Base-by-base conservation (phyloP, 2,329 filamentous ascomycete species). In the Ceratocystis variospora region DNA sequence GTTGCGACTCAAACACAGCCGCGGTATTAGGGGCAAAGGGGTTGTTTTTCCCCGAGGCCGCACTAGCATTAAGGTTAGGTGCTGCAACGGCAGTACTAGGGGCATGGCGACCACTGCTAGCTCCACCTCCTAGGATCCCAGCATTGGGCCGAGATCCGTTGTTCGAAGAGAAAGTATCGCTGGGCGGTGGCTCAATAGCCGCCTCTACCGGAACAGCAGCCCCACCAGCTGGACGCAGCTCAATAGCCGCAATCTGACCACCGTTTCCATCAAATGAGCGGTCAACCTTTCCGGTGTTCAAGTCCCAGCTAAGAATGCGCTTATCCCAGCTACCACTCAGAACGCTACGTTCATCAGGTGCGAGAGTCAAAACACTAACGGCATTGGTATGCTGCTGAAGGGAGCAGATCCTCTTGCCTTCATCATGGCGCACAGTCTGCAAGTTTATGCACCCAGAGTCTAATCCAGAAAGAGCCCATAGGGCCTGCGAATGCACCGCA, bases 261-360 rank as follows among this genome's bases (percentile, higher is more conserved):
- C 87, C 89, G 64, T 82, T 89, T 1, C 88, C 87, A 61, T 87
- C 85, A 72, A 94, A 99, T 3, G 82, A 81, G 10, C 92, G 83
- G 70, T 85, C 86, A 5, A 88, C 80, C 71, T 88, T 81, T 0
- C 94, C 94, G 0, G 85, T 94, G 72, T 97, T 90, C 31, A 99
- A 76, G 74, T 97, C 94, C 94, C 94, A 99, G 73, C 97, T 92
- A 64, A 91, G 83, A 0, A 97, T 87, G 19, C 84, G 88, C 77
- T 96, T 97, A 75, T 99, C 94, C 94, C 94, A 99, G 73, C 91
- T 93, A 2, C 94, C 94, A 44, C 91, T 96, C 7, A 99, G 76
- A 3, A 97, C 83, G 48, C 87, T 92, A 72, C 82, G 87, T 77
- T 99, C 94, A 70, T 97, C 92, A 4, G 88, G 84, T 0, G 89